Base-by-base conservation (phyloP, 768 basidiomycete species). In the Lactarius evosmus region DNA sequence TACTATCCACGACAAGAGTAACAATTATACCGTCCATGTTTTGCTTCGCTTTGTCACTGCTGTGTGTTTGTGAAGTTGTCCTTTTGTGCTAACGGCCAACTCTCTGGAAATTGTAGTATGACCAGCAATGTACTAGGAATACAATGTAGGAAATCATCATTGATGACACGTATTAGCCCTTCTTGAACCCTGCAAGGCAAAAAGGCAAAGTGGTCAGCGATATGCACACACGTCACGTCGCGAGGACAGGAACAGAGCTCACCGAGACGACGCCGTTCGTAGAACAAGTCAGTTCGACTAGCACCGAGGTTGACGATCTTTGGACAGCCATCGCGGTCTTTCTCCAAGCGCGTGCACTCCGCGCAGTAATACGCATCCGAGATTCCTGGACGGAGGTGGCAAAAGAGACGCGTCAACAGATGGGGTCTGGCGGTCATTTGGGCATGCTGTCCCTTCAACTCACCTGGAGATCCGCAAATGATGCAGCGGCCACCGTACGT, bases 351-450 rank as follows among this genome's bases (percentile, higher is more conserved):
- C n/a, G 91, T 94, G 72, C 93, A 98, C 77, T 96, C 95, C 1
- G 96, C 95, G 67, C 97, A 99, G 72, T 99, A 99, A 76, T 98
- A 98, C 3, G 97, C 97, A 74, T 99, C 97, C 29, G 95, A 98
- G 56, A 99, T 97, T 72, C 96, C 96, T 96, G 60, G 41, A 33
- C 22, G 29, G n/a, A 29, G 9, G 49, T 7, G 32, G 12, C 2
- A n/a, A 49, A 16, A 9, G n/a, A 29, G 29, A 49, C 30, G 22
- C 2, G 57, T 66, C 29, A 60, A 38, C 53, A 19, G 32, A 65
- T 22, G 22, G n/a, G n/a, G n/a, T n/a, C n/a, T n/a, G n/a, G n/a
- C n/a, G n/a, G n/a, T n/a, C n/a, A n/a, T n/a, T n/a, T n/a, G n/a
- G n/a, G n/a, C n/a, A n/a, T n/a, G n/a, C n/a, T n/a, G n/a, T n/a